phyloP scores from a whole-genome alignment of 805 yeast genomes.

The Yamadazyma olivae region DNA sequence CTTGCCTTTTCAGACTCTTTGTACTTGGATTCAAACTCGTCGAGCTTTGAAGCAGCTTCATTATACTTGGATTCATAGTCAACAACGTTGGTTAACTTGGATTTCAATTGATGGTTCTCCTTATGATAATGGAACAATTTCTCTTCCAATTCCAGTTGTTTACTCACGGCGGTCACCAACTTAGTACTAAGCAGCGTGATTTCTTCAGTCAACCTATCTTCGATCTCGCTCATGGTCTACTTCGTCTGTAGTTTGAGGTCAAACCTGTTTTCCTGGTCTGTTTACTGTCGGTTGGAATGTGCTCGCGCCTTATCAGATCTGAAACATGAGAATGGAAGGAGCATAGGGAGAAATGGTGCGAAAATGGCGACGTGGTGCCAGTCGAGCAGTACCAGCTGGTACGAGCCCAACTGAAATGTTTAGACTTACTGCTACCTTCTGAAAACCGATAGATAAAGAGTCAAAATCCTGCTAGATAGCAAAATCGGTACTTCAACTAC shows the following conservation, averaged over 20 bases:
- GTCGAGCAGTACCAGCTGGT: too few species aligned
- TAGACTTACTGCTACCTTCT: too few species aligned
- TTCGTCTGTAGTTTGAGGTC: neutral
- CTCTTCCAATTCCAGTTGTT: conserved; percentile 55
- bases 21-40: neutral
- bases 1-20: conserved; percentile 22
- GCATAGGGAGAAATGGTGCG: too few species aligned
- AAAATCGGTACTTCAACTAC: too few species aligned
- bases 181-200: conserved; percentile 57
- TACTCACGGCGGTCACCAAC: conserved; percentile 57
- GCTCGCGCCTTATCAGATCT: too few species aligned
- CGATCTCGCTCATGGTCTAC: conserved; percentile 3
- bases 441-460: too few species aligned
- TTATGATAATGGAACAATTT: conserved; percentile 36
- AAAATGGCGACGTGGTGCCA: too few species aligned
- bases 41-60: conserved; percentile 26
- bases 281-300: too few species aligned
- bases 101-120: conserved; percentile 29
- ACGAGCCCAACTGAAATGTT: too few species aligned
- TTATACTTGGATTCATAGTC: conserved; percentile 27
- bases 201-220: conserved; percentile 48
- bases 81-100: conserved; percentile 18
- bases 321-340: too few species aligned
- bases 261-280: neutral
- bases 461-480: too few species aligned